Evolutionary conservation across 202 grass and related monocot genomes (phyloP).

Genomic region (Carex arenaria): DNA sequence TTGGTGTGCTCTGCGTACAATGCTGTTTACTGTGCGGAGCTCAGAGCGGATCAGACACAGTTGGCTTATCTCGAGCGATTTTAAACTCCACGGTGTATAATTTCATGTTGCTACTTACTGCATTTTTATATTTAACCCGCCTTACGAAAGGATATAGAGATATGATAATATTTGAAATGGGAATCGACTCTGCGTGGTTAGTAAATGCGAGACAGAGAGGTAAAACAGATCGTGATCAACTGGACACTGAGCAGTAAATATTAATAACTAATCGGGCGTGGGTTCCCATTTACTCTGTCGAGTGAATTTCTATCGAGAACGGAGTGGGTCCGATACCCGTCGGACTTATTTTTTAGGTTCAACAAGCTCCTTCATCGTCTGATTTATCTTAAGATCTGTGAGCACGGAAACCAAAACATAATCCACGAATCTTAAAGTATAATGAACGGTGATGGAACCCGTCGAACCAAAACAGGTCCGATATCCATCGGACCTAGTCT

Average conservation of each 20-base stretch:
- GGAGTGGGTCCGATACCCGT: no score
- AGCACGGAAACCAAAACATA: no score
- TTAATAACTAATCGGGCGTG: constrained; percentile 21
- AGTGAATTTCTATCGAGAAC: neutral
- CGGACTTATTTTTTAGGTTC: no score
- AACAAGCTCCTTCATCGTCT: no score
- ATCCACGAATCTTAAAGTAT: no score
- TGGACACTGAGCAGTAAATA: neutral
- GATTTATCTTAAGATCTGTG: no score
- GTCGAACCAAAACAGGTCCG: no score
- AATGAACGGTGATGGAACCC: no score
- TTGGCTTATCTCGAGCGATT: neutral
- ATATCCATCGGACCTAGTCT: no score
- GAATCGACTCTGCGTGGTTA: neutral
- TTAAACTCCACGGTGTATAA: neutral
- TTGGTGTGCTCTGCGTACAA: constrained; percentile 5
- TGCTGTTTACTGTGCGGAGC: constrained; percentile 16
- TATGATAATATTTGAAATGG: neutral
- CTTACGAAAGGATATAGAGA: neutral
- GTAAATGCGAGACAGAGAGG: constrained; percentile 14
- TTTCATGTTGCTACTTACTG: neutral
- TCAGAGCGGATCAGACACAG: neutral
- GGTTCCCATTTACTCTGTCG: constrained; percentile 22
- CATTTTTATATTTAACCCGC: neutral
- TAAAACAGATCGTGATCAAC: constrained; percentile 9